Evolutionary conservation across 225 moss, liverwort and hornwort genomes (phyloP), one percentile per base, ranked within the genome.

Genomic region (Thuidium tamariscinum): DNA sequence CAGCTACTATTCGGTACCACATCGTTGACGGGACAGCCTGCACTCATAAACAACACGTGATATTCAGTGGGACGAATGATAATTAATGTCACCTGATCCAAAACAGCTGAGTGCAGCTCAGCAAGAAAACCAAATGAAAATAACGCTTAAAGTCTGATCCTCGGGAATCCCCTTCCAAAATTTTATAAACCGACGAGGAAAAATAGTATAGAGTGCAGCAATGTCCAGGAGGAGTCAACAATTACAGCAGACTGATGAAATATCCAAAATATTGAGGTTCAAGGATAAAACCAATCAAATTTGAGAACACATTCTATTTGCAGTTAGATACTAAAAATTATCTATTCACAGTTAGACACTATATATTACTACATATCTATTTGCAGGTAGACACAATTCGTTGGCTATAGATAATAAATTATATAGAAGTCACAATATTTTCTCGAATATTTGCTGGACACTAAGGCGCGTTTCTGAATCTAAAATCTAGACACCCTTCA

Each of bases 1-100:
- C 98, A 81, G 89, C 94, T 71, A 97, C 98, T 88, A 97, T 91
- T 75, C 98, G 94, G 83, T 99, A 99, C 98, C 98, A 99, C 81
- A 91, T 92, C 37, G 98, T 99, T 52, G 97, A 91, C 52, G 96
- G 95, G 73, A 99, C 89, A 83, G 85, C 95, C 98, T 99, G 93
- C 86, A 88, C 27, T 82, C 84, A 74, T 25, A 60, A 85, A 84
- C 67, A 75, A 74, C 74, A 69, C 52, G 63, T 74, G 60, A 88
- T 63, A 81, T 21, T 83, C 83, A 68, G 32, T 49, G 41, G 36
- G 69, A 86, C 62, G 72, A 79, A 44, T 52, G 22, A 52, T 36
- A 36, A 67, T 68, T 68, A 65, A 81, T 74, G 32, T 15, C 57
- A 82, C 68, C 63, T 83, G 8, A 59, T 71, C 26, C 78, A 61